These are phyloP conservation scores for Malus hybrid DNA, from an alignment of 331 rosid genomes.

Conservation along the genomic window DNA sequence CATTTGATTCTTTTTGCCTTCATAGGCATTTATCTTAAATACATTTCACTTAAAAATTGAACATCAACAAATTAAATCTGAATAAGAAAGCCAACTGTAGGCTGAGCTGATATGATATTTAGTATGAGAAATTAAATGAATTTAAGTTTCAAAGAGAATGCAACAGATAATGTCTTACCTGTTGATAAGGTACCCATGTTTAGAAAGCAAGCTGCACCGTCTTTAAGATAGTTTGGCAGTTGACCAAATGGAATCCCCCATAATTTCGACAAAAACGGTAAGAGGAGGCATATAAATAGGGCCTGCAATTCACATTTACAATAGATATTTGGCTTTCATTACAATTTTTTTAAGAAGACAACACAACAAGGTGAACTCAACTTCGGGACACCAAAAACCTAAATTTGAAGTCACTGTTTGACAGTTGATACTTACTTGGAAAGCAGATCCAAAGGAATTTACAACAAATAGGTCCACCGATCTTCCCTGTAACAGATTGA, in stretches of 20 bases:
- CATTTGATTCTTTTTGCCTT: no score
- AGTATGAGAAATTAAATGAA: not conserved
- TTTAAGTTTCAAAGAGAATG: not conserved
- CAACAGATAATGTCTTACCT: slow-evolving; percentile 36
- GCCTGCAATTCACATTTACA: slow-evolving; percentile 44
- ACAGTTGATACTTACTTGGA: not conserved
- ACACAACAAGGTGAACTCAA: not conserved
- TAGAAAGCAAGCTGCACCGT: slow-evolving; percentile 77
- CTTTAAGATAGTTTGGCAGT: slow-evolving; percentile 78
- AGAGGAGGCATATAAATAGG: slow-evolving; percentile 62
- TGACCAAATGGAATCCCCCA: slow-evolving; percentile 88
- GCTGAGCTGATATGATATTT: not conserved
- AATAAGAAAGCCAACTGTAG: slow-evolving; percentile 7
- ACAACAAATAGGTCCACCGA: not conserved
- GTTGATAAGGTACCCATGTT: slow-evolving; percentile 56
- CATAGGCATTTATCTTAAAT: no score
- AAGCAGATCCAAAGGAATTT: not conserved
- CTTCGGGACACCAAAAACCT: not conserved
- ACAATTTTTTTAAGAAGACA: not conserved
- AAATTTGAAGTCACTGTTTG: not conserved
- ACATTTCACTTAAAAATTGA: no score
- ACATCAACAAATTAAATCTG: no score
- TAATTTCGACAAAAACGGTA: slow-evolving; percentile 77
- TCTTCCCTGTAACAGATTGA: not conserved
- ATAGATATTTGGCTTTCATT: not conserved